phyloP scores from a whole-genome alignment of 805 yeast species.

The Nakazawaea wyomingensis region DNA sequence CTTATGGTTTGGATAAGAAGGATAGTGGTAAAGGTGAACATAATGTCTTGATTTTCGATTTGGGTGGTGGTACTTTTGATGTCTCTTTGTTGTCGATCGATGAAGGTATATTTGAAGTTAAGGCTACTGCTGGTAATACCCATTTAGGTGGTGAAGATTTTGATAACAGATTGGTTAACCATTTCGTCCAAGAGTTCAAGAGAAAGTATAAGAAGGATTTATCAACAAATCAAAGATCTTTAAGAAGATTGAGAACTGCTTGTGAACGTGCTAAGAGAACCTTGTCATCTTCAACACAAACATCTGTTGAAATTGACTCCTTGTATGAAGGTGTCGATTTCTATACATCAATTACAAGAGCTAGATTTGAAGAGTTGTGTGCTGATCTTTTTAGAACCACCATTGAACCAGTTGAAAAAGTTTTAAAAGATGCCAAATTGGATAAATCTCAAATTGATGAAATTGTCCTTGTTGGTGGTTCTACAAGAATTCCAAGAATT shows the following conservation, averaged over 20 bases:
- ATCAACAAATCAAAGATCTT: slow-evolving; percentile 89
- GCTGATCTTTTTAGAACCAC: slow-evolving; percentile 92
- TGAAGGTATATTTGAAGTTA: slow-evolving; percentile 75
- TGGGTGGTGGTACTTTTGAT: slow-evolving; percentile 86
- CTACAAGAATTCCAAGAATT: slow-evolving; percentile 96
- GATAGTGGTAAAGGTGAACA: slow-evolving; percentile 38
- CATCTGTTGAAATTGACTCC: slow-evolving; percentile 93
- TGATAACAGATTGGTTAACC: slow-evolving; percentile 77
- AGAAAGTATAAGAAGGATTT: slow-evolving; percentile 96
- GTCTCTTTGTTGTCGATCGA: slow-evolving; percentile 74
- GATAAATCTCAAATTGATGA: slow-evolving; percentile 81
- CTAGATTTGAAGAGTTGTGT: slow-evolving; percentile 95
- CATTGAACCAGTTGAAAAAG: slow-evolving; percentile 92
- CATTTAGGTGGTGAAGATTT: slow-evolving; percentile 87
- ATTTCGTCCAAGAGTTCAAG: slow-evolving; percentile 93
- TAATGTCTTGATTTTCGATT: slow-evolving; percentile 58
- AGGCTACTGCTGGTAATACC: slow-evolving; percentile 80
- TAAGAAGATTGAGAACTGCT: slow-evolving; percentile 98
- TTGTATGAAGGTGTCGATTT: slow-evolving; percentile 93
- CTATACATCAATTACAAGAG: slow-evolving; percentile 94
- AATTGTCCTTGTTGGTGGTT: slow-evolving; percentile 93
- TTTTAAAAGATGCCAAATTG: slow-evolving; percentile 74
- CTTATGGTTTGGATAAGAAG: slow-evolving; percentile 65
- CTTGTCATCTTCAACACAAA: slow-evolving; percentile 91
- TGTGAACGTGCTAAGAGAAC: slow-evolving; percentile 99